Conservation (phyloP, 2,329 filamentous ascomycete genomes). For the Fusarium guadeloupense region DNA sequence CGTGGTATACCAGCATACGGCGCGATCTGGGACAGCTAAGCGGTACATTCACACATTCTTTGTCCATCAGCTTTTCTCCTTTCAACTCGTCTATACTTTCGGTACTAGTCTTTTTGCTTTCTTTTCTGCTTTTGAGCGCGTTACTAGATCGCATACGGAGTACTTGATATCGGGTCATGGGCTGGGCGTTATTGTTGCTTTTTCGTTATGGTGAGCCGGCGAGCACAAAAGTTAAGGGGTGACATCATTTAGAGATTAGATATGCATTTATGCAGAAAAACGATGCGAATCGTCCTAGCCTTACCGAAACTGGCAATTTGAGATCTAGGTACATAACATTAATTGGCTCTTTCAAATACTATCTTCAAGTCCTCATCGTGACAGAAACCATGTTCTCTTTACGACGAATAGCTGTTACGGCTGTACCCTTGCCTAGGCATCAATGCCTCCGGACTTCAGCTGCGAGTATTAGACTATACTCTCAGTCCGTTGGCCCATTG, state of each 20-base stretch:
- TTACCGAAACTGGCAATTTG: constrained; percentile 34
- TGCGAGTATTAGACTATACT: constrained; percentile 30
- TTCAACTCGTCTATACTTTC: background rate
- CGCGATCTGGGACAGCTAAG: constrained; percentile 73
- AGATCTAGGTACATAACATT: constrained; percentile 24
- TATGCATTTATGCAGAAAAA: constrained; percentile 39
- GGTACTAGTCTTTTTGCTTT: background rate
- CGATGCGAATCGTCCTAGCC: constrained; percentile 13
- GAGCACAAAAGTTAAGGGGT: constrained; percentile 10
- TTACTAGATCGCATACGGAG: background rate
- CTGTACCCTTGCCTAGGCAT: background rate
- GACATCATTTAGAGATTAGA: constrained; percentile 35
- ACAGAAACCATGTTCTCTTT: constrained; percentile 33
- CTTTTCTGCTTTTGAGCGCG: background rate
- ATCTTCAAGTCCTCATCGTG: constrained; percentile 8
- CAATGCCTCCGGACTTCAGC: background rate
- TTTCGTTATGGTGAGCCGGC: constrained; percentile 1
- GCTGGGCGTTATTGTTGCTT: constrained; percentile 5
- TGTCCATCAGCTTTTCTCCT: constrained; percentile 8
- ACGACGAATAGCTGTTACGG: constrained; percentile 13
- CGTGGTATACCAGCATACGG: constrained; percentile 74
- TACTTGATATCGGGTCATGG: background rate
- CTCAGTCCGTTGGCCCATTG: constrained; percentile 51
- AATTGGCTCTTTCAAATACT: constrained; percentile 27
- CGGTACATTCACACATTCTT: constrained; percentile 1